These are phyloP conservation scores for Prorocentrum cordatum DNA, from an alignment of 169 alveolate genomes.

Conservation along the genomic window DNA sequence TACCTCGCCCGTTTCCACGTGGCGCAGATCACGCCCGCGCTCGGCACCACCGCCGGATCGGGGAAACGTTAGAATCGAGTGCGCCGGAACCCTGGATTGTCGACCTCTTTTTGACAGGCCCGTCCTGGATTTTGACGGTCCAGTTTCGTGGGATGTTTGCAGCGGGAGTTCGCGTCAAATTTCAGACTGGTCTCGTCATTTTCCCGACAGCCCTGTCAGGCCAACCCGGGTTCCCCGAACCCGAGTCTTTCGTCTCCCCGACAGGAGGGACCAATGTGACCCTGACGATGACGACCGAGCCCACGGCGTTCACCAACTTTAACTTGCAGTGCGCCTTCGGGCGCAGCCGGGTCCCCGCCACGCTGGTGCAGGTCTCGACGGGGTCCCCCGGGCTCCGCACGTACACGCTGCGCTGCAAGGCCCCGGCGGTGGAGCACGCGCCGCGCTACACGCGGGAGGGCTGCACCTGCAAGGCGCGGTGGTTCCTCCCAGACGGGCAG, in stretches of 20 bases:
- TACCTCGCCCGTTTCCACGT: constrained; percentile 35
- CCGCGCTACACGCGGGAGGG: constrained; percentile 43
- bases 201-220: too few relatives aligned
- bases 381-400: constrained; percentile 30
- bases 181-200: too few relatives aligned
- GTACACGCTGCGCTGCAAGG: constrained; percentile 18
- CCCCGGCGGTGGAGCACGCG: constrained; percentile 15
- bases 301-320: constrained; percentile 14
- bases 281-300: constrained; percentile 44
- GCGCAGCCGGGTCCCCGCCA: constrained; percentile 24
- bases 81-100: too few relatives aligned
- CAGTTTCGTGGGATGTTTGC: too few relatives aligned
- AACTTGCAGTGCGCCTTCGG: constrained; percentile 19
- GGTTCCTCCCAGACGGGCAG: constrained; percentile 36
- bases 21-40: constrained; percentile 41
- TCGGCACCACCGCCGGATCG: constrained; percentile 41
- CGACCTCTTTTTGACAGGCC: too few relatives aligned
- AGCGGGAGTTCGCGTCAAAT: too few relatives aligned
- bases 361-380: not conserved
- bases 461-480: constrained; percentile 27
- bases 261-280: constrained; percentile 19
- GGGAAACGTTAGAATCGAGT: not conserved
- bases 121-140: too few relatives aligned
- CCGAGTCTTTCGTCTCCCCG: too few relatives aligned
- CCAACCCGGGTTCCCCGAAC: too few relatives aligned